Evolutionary conservation across 345 rosid genomes (phyloP).

Genomic region (Eucalyptus cloeziana): DNA sequence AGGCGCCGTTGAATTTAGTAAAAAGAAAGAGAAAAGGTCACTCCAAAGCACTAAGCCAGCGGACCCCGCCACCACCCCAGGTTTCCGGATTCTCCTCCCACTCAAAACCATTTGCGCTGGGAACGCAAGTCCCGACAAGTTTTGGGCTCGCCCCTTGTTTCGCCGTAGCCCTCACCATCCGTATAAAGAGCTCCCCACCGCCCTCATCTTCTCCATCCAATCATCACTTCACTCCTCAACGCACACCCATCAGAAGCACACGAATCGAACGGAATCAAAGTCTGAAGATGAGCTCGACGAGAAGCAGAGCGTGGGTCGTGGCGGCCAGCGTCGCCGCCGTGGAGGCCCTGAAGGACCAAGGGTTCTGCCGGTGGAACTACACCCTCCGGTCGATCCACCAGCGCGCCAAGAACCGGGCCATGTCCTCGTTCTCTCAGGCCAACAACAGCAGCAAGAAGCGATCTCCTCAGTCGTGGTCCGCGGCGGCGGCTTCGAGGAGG

Average conservation of each 20-base stretch:
- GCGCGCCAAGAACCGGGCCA: conserved; percentile 9
- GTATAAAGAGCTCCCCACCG: neutral
- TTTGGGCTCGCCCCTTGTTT: neutral
- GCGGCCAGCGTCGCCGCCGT: conserved; percentile 24
- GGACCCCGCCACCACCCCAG: neutral
- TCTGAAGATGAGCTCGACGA: neutral
- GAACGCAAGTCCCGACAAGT: neutral
- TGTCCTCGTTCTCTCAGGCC: conserved; percentile 5
- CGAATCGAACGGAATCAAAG: neutral
- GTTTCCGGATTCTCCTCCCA: neutral
- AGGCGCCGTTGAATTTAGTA: neutral
- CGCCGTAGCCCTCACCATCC: neutral
- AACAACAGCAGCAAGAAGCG: neutral
- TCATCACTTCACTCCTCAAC: no score
- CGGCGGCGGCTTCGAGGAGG: neutral
- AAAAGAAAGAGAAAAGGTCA: neutral
- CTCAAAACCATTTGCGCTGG: neutral
- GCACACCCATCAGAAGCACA: no score
- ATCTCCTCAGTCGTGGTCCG: neutral
- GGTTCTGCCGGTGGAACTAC: conserved; percentile 27
- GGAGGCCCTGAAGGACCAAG: conserved; percentile 30
- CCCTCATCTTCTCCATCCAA: neutral
- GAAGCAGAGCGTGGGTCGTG: conserved; percentile 20
- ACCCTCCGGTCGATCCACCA: conserved; percentile 13
- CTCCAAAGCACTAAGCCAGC: neutral